Percentiles rank a stretch among this genome's conserved stretches.
phyloP scores from a whole-genome alignment of 805 yeast genomes.

The Yarrowia sp. region DNA sequence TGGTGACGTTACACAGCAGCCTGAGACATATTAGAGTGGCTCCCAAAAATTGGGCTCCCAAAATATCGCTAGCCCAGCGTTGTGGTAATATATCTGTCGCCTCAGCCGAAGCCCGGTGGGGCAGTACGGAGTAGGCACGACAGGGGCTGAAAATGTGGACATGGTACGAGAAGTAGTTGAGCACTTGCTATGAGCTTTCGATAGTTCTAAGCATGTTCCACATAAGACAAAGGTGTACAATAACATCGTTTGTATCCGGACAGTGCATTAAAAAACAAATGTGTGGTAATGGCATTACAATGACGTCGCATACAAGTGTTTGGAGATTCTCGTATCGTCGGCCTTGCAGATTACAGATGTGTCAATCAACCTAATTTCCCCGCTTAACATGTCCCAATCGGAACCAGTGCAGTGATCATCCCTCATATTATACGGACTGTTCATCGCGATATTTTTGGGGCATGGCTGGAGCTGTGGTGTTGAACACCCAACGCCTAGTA shows the following conservation, averaged over 20 bases:
- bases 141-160: not conserved
- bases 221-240: too few species aligned
- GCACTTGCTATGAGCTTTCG: too few species aligned
- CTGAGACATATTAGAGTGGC: not conserved
- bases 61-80: slow-evolving; percentile 1
- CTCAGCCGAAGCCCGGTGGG: not conserved
- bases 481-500: too few species aligned
- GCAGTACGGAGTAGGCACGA: not conserved
- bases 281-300: too few species aligned
- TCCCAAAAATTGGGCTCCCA: not conserved
- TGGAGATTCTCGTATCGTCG: not conserved
- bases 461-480: too few species aligned
- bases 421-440: too few species aligned
- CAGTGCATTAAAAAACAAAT: too few species aligned
- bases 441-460: too few species aligned
- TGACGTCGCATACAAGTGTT: too few species aligned
- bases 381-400: slow-evolving; percentile 17
- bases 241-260: too few species aligned
- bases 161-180: too few species aligned
- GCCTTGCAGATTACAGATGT: not conserved
- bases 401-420: slow-evolving; percentile 3
- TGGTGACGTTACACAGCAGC: not conserved
- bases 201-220: too few species aligned
- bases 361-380: not conserved
- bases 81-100: not conserved